Evolutionary conservation across 2,329 filamentous ascomycete genomes (phyloP), one percentile per base, ranked within the genome.

Genomic region (Pseudogymnoascus verrucosus): DNA sequence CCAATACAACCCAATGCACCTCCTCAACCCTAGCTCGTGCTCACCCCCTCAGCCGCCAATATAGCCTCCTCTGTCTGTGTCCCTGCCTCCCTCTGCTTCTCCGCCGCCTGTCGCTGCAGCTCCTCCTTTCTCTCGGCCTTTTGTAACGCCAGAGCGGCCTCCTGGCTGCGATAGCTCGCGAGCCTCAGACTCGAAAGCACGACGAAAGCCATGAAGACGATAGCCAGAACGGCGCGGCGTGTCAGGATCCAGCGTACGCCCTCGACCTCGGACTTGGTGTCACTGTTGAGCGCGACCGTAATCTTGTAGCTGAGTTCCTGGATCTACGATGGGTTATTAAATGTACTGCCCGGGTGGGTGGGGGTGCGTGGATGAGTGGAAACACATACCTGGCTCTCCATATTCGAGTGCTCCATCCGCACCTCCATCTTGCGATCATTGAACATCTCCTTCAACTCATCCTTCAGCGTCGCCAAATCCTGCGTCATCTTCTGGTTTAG

Each of bases 291-390:
- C 42, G 85, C 83, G 34, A 96, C 91, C 21, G 90, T 96, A 75
- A 99, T 98, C 74, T 96, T 95, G 77, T 98, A 96, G 76, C 93
- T 96, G 69, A 98, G 83, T 78, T 96, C 89, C 80, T 97, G 93
- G 67, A 96, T 93, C 82, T 91, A 71, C 23, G 21, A 10, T 26
- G 4, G 19, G 61, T 73, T 65, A 71, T 68, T 37, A 51, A 63
- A 23, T 19, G 16, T 1, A 42, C 12, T 16, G 37, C 23, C 34
- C 4, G 19, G 19, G 8, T 14, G 19, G 19, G 8, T 2, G 16
- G 4, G 23, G 11, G 12, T 12, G 10, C 5, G n/a, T 7, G 44
- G 42, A 14, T 16, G 39, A 19, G 19, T 19, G 19, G 19, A 11
- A 40, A 42, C 21, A 79, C 83, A 63, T 78, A 91, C 88, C 70